Base-by-base conservation (phyloP, 2,329 filamentous ascomycete genomes). In the Cadophora sp. region DNA sequence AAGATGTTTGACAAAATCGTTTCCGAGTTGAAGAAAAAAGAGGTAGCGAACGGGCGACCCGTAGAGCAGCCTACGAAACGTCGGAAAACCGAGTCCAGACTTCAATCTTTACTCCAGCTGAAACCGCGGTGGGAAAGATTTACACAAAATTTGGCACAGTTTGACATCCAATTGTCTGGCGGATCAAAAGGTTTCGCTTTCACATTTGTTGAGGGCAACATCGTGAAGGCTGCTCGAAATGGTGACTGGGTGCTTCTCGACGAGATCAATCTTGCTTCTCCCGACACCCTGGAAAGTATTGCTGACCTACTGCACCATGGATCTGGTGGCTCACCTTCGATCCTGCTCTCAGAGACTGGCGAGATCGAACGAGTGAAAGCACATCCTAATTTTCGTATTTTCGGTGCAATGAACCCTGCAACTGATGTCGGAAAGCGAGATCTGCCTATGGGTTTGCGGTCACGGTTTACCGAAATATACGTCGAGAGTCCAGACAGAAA, bases 331-430 rank as follows among this genome's bases (percentile, higher is more conserved):
- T 84, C 84, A 0, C 95, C 95, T 1, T 97, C 93, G 0, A 89
- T 99, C 56, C 82, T 99, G 4, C 85, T 99, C 8, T 94, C 94
- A 0, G 96, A 99, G 81, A 96, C 94, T 48, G 96, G 96, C 46
- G 94, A 96, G 73, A 93, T 97, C 53, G 93, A 98, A 79, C 89
- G 94, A 72, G 90, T 99, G 43, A 86, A 90, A 69, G 96, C 94
- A 0, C 95, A 99, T 79, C 91, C 93, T 0, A 90, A 97, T 72
- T 99, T 99, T 79, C 90, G 96, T 48, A 92, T 99, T 16, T 99
- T 99, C 77, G 97, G 93, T 62, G 96, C 97, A 31, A 99, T 99
- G 96, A 99, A 99, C 76, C 96, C 96, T 34, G 96, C 96, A 5
- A 99, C 96, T 3, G 96, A 99, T 81, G 90, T 97, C 66, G 96